These are phyloP conservation scores for Aphanomyces invadans DNA, from an alignment of 352 stramenopile species.

Conservation along the genomic window DNA sequence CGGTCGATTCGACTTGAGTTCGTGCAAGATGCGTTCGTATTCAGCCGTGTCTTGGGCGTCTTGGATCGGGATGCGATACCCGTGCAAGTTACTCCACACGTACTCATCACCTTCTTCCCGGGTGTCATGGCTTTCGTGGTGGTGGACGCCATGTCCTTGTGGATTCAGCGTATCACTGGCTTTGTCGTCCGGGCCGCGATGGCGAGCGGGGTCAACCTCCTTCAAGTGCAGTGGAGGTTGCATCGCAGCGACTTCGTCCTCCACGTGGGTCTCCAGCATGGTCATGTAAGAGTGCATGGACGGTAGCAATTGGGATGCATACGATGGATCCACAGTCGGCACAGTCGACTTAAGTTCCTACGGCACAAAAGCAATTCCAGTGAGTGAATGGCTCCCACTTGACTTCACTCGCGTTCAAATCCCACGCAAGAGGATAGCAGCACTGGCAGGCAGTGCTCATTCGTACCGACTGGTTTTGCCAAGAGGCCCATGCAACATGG, in stretches of 20 bases:
- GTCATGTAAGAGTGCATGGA: neutral
- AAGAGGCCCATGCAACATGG: neutral
- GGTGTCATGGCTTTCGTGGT: neutral
- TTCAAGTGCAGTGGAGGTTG: slow-evolving; percentile 4
- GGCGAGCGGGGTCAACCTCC: neutral
- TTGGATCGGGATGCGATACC: slow-evolving; percentile 60
- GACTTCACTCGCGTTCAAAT: too few relatives aligned
- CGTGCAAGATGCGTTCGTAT: slow-evolving; percentile 66
- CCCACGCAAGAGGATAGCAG: too few relatives aligned
- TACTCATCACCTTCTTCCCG: slow-evolving; percentile 23
- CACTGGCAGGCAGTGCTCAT: too few relatives aligned
- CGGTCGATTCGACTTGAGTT: slow-evolving; percentile 44
- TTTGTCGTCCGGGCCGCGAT: neutral
- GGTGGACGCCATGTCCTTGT: neutral
- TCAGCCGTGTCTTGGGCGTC: slow-evolving; percentile 49
- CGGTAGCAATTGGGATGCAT: neutral
- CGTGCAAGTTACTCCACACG: slow-evolving; percentile 78
- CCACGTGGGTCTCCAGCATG: neutral
- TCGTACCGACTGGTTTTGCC: neutral
- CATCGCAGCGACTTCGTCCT: slow-evolving; percentile 5
- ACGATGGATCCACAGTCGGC: too few relatives aligned
- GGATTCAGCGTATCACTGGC: too few relatives aligned
- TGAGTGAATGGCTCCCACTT: too few relatives aligned
- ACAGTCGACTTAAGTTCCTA: too few relatives aligned
- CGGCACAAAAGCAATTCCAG: too few relatives aligned